These are phyloP conservation scores for Letharia columbiana DNA, from an alignment of 495 filamentous ascomycete genomes.

Conservation along the genomic window DNA sequence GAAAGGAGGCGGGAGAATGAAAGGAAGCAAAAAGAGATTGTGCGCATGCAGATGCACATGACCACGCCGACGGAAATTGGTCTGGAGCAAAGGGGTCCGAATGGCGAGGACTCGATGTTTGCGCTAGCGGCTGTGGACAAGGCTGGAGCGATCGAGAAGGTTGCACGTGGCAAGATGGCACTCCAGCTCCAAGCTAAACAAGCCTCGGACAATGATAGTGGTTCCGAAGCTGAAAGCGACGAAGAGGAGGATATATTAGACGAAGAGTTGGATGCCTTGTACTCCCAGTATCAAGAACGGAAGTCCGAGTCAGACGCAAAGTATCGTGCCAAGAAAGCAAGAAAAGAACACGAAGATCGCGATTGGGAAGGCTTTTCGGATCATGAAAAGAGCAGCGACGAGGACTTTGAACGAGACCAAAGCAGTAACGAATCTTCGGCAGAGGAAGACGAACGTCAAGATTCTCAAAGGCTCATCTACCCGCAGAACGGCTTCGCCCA, in stretches of 20 bases:
- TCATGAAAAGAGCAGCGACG: slow-evolving; percentile 48
- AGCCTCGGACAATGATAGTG: slow-evolving; percentile 41
- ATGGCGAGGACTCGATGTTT: slow-evolving; percentile 75
- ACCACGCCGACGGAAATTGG: slow-evolving; percentile 91
- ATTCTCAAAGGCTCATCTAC: slow-evolving; percentile 40
- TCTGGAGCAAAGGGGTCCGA: slow-evolving; percentile 75
- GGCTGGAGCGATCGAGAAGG: slow-evolving; percentile 55
- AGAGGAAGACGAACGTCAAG: slow-evolving; percentile 33
- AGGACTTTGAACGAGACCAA: slow-evolving; percentile 43
- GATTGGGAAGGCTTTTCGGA: slow-evolving; percentile 91
- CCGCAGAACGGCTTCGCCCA: slow-evolving; percentile 27
- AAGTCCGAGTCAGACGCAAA: slow-evolving; percentile 74
- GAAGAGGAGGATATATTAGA: slow-evolving; percentile 77
- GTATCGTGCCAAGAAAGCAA: slow-evolving; percentile 76
- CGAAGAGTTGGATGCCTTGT: slow-evolving; percentile 73
- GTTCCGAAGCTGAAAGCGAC: slow-evolving; percentile 58
- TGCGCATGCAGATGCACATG: slow-evolving; percentile 93
- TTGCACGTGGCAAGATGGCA: slow-evolving; percentile 72
- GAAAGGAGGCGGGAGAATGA: slow-evolving; percentile 30
- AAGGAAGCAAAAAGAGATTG: slow-evolving; percentile 26
- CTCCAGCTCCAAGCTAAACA: slow-evolving; percentile 38
- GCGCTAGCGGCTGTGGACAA: slow-evolving; percentile 70
- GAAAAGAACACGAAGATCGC: slow-evolving; percentile 72
- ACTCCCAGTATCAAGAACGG: slow-evolving; percentile 74
- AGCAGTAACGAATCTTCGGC: slow-evolving; percentile 50